Evolutionary conservation across 2,329 filamentous ascomycete species (phyloP).

Genomic region (Cladosporium halotolerans): DNA sequence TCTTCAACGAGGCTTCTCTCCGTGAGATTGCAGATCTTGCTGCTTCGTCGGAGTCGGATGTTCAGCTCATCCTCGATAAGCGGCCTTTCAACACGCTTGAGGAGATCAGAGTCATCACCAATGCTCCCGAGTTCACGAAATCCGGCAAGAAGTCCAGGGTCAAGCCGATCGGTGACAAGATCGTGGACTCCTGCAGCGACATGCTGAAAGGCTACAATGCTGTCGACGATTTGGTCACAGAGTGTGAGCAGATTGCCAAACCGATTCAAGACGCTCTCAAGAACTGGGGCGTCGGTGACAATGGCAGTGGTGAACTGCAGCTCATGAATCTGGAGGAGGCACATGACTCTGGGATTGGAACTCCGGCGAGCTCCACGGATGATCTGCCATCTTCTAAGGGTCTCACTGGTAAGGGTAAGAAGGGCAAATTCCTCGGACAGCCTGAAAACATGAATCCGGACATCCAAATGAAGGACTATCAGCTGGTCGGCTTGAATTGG

Average conservation of each 20-base stretch:
- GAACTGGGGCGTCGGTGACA: slow-evolving; percentile 58
- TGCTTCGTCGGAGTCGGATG: slow-evolving; percentile 62
- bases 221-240: slow-evolving; percentile 72
- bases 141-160: slow-evolving; percentile 46
- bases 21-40: slow-evolving; percentile 78
- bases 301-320: slow-evolving; percentile 56
- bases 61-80: slow-evolving; percentile 62
- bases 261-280: slow-evolving; percentile 60
- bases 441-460: slow-evolving; percentile 71
- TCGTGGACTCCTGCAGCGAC: slow-evolving; percentile 60
- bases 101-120: slow-evolving; percentile 57
- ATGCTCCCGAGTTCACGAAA: slow-evolving; percentile 42
- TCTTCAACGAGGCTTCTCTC: slow-evolving; percentile 72
- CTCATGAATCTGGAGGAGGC: slow-evolving; percentile 48
- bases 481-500: slow-evolving; percentile 93
- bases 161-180: slow-evolving; percentile 55
- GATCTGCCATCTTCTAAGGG: slow-evolving; percentile 22
- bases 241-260: slow-evolving; percentile 68
- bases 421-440: slow-evolving; percentile 51
- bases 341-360: slow-evolving; percentile 63
- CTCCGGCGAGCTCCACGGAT: slow-evolving; percentile 43
- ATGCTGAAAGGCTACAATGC: slow-evolving; percentile 77
- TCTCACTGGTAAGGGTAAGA: slow-evolving; percentile 43
- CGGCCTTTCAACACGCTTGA: slow-evolving; percentile 67
- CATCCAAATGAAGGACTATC: slow-evolving; percentile 82